Conservation (phyloP, 805 yeast genomes). For the Yarrowia keelungensis region DNA sequence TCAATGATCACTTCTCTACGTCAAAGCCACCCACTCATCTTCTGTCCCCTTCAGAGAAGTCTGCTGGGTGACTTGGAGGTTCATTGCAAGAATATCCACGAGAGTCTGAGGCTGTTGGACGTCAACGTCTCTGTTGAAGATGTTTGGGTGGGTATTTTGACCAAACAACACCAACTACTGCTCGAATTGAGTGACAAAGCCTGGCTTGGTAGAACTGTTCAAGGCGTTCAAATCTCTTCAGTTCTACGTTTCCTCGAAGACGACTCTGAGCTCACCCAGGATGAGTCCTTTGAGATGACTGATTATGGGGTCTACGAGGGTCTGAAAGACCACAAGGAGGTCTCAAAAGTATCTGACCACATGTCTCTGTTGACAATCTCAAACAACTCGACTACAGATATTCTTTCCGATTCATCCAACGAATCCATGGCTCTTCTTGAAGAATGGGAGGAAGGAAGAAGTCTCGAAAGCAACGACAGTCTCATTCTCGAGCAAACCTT, state of each 20-base stretch:
- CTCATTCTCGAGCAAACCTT: constrained; percentile 10
- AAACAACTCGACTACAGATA: background rate
- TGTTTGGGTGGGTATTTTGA: background rate
- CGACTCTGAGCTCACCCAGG: constrained; percentile 1
- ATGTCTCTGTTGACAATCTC: constrained; percentile 13
- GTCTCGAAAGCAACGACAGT: background rate
- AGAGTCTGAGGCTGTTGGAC: background rate
- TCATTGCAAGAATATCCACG: constrained; percentile 10
- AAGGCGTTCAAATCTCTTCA: background rate
- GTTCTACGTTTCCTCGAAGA: background rate
- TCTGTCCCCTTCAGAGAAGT: constrained; percentile 17
- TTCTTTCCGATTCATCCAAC: constrained; percentile 3
- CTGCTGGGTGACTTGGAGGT: background rate
- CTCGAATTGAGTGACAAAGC: background rate
- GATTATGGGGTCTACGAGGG: background rate
- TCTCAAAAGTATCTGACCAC: background rate
- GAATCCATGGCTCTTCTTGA: constrained; percentile 20
- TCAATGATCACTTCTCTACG: background rate
- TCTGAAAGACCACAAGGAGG: background rate
- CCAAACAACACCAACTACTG: background rate
- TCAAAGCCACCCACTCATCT: constrained; percentile 8
- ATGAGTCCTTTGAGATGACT: constrained; percentile 24
- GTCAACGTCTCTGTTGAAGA: background rate
- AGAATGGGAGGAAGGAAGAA: background rate
- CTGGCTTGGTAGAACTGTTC: background rate